Base-by-base conservation (phyloP, 2,329 filamentous ascomycete genomes). In the Tolypocladium inflatum region DNA sequence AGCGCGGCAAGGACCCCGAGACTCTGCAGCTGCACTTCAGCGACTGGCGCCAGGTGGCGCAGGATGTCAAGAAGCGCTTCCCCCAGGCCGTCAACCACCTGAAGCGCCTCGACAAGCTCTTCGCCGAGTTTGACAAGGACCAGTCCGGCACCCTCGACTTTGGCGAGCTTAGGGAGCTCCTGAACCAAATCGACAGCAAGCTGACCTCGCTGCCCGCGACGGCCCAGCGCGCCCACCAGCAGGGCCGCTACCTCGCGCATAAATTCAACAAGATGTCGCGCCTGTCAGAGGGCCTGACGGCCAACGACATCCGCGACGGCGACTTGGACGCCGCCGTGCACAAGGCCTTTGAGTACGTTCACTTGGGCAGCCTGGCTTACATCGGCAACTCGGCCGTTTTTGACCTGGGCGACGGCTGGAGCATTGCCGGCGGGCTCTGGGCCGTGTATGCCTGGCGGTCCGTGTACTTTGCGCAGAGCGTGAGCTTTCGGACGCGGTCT, bases 341-440 rank as follows among this genome's bases (percentile, higher is more conserved):
- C 78, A 93, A 90, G 72, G 90, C 94, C 0, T 99, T 99, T 68
- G 88, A 95, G 72, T 99, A 99, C 73, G 87, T 81, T 67, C 93
- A 99, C 70, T 81, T 99, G 26, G 94, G 95, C 26, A 94, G 86
- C 64, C 75, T 99, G 66, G 94, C 95, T 7, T 99, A 99, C 68
- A 86, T 99, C 64, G 95, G 95, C 51, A 99, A 99, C 71, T 92
- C 91, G 9, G 94, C 94, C 5, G 87, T 99, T 45, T 99, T 99
- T 67, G 94, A 99, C 70, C 84, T 94, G 57, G 84, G 84, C 9
- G 83, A 87, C 50, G 92, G 91, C 0, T 82, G 88, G 78, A 92
- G 81, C 65, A 75, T 94, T 58, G 85, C 85, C 1, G 94, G 94
- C 55, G 94, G 94, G 0, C 74, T 99, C 52, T 82, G 95, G 80